These are phyloP conservation scores for Meira nashicola DNA, from an alignment of 1,284 basidiomycete species.

Conservation along the genomic window DNA sequence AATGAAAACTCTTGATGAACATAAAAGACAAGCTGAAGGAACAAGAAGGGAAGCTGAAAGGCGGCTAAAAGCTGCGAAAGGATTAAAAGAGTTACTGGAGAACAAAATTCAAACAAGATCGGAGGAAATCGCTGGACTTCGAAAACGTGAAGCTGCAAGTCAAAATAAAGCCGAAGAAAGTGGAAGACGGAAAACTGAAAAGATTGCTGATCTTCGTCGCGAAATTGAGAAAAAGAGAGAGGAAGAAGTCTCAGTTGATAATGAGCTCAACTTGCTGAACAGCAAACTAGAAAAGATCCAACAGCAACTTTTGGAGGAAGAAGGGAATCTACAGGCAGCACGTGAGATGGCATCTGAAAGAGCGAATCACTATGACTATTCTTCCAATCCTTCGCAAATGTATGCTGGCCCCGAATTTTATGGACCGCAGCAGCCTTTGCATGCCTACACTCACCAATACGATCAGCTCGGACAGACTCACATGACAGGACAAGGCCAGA, in stretches of 20 bases:
- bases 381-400: not conserved
- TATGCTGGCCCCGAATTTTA: slow-evolving; percentile 8
- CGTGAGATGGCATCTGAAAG: slow-evolving; percentile 19
- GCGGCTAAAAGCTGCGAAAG: slow-evolving; percentile 68
- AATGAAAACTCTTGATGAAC: slow-evolving; percentile 79
- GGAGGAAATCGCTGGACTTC: slow-evolving; percentile 3
- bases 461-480: no score
- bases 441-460: not conserved
- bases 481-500: not conserved
- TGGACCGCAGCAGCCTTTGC: not conserved
- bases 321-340: slow-evolving; percentile 25
- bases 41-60: slow-evolving; percentile 79
- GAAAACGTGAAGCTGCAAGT: slow-evolving; percentile 2
- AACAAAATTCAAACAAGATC: slow-evolving; percentile 56
- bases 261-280: slow-evolving; percentile 56
- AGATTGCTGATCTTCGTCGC: not conserved
- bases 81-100: slow-evolving; percentile 55
- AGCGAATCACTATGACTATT: not conserved
- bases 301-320: slow-evolving; percentile 56
- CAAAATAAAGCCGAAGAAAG: slow-evolving; percentile 1
- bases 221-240: not conserved
- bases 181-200: not conserved
- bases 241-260: slow-evolving; percentile 9
- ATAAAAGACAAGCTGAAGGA: slow-evolving; percentile 74
- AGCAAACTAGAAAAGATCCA: slow-evolving; percentile 66